Conservation (phyloP, 1,139 yeast species). For the Zygoascus sp. region DNA sequence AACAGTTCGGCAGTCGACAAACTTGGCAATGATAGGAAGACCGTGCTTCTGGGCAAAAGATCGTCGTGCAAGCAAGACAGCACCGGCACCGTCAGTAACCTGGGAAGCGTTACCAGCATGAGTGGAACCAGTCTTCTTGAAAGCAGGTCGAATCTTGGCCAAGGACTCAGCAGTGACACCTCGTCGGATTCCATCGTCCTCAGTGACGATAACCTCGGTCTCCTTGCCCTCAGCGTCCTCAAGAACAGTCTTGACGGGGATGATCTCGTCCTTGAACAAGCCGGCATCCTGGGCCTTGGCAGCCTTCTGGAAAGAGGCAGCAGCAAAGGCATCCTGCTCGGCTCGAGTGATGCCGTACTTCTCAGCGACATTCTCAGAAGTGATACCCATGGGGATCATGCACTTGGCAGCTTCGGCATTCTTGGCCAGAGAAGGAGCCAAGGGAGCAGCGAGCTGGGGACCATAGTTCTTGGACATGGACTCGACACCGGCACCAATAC, state of each 20-base stretch:
- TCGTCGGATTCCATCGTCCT: slow-evolving; percentile 88
- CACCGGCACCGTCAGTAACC: slow-evolving; percentile 94
- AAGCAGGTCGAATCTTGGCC: slow-evolving; percentile 80
- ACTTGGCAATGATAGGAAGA: slow-evolving; percentile 66
- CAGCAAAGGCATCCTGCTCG: slow-evolving; percentile 43
- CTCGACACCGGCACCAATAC: slow-evolving; percentile 89
- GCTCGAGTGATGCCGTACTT: slow-evolving; percentile 39
- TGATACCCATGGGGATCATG: slow-evolving; percentile 86
- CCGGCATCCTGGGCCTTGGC: slow-evolving; percentile 68
- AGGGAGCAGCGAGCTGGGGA: slow-evolving; percentile 59
- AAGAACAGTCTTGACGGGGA: slow-evolving; percentile 55
- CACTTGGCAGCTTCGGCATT: slow-evolving; percentile 56
- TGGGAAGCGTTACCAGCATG: slow-evolving; percentile 97
- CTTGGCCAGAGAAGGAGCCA: slow-evolving; percentile 48
- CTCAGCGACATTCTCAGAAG: slow-evolving; percentile 71
- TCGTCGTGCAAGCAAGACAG: slow-evolving; percentile 78
- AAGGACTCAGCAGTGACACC: slow-evolving; percentile 78
- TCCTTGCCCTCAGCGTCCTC: slow-evolving; percentile 40
- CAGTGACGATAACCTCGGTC: slow-evolving; percentile 48
- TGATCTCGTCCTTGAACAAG: slow-evolving; percentile 75
- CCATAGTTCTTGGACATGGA: slow-evolving; percentile 86
- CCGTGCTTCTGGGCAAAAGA: slow-evolving; percentile 76
- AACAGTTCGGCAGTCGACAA: slow-evolving; percentile 65
- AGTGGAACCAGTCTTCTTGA: slow-evolving; percentile 73
- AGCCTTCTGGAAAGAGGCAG: slow-evolving; percentile 56